Evolutionary conservation across 2,329 filamentous ascomycete species (phyloP).

Genomic region (Aureobasidium namibiae): DNA sequence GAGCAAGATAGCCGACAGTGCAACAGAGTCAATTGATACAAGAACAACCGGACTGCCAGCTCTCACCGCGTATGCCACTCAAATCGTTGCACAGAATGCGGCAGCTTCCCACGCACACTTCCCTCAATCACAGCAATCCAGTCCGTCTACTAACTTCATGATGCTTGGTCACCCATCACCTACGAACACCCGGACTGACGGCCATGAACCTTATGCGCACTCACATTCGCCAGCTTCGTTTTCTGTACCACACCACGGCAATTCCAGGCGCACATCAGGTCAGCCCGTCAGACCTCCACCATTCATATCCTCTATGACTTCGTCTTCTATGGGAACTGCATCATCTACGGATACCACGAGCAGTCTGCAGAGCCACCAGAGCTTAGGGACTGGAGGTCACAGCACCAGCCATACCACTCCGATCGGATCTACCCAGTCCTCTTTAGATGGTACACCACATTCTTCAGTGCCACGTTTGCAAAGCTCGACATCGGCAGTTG

Average conservation of each 20-base stretch:
- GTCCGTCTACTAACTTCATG: slow-evolving; percentile 17
- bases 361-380: slow-evolving; percentile 21
- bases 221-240: slow-evolving; percentile 15
- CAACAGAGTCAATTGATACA: slow-evolving; percentile 18
- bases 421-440: slow-evolving; percentile 23
- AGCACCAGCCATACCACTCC: slow-evolving; percentile 30
- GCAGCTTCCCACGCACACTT: slow-evolving; percentile 20
- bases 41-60: slow-evolving; percentile 15
- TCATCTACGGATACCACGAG: slow-evolving; percentile 23
- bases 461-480: slow-evolving; percentile 18
- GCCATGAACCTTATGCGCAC: slow-evolving; percentile 9
- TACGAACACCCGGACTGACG: slow-evolving; percentile 9
- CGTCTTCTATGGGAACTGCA: background rate
- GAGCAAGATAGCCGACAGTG: slow-evolving; percentile 24
- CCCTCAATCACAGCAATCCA: slow-evolving; percentile 20
- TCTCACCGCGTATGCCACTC: slow-evolving; percentile 14
- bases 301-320: background rate
- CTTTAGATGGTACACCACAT: slow-evolving; percentile 23
- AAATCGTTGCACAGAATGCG: slow-evolving; percentile 24
- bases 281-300: slow-evolving; percentile 3
- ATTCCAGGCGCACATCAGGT: background rate
- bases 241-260: background rate
- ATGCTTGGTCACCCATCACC: slow-evolving; percentile 14
- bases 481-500: slow-evolving; percentile 27
- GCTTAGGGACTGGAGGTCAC: slow-evolving; percentile 24